These are phyloP conservation scores for Colletotrichum nymphaeae DNA, from an alignment of 2,329 filamentous ascomycete species.

Conservation along the genomic window DNA sequence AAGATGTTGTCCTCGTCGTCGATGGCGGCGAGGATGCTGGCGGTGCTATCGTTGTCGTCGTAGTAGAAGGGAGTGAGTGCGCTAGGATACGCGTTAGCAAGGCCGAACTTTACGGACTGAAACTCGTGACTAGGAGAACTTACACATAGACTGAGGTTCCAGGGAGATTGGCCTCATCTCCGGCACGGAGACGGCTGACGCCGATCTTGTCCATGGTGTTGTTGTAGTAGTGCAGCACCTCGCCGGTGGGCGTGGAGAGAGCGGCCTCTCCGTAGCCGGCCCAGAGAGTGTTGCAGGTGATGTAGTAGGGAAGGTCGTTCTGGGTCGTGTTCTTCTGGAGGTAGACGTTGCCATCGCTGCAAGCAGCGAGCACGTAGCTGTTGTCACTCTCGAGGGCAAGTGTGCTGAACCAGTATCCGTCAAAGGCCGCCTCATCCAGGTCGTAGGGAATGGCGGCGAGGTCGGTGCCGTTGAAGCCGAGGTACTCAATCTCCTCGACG, in stretches of 20 bases:
- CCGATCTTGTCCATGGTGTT: slow-evolving; percentile 8
- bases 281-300: neutral
- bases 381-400: neutral
- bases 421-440: slow-evolving; percentile 25
- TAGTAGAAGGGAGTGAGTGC: neutral
- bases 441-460: neutral
- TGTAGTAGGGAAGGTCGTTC: neutral
- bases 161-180: neutral
- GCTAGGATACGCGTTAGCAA: neutral
- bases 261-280: neutral
- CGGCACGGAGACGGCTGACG: slow-evolving; percentile 1
- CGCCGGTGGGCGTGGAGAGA: neutral
- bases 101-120: neutral
- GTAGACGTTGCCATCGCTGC: slow-evolving; percentile 15
- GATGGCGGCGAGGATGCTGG: neutral
- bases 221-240: slow-evolving; percentile 5
- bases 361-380: neutral
- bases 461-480: neutral
- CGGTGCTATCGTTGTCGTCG: neutral
- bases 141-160: neutral
- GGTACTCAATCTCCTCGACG: neutral
- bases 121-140: neutral
- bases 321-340: neutral
- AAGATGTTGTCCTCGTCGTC: neutral
- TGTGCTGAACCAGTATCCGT: slow-evolving; percentile 45